Conservation (phyloP, 1,139 yeast species). For the Lodderomyces elongisporus region DNA sequence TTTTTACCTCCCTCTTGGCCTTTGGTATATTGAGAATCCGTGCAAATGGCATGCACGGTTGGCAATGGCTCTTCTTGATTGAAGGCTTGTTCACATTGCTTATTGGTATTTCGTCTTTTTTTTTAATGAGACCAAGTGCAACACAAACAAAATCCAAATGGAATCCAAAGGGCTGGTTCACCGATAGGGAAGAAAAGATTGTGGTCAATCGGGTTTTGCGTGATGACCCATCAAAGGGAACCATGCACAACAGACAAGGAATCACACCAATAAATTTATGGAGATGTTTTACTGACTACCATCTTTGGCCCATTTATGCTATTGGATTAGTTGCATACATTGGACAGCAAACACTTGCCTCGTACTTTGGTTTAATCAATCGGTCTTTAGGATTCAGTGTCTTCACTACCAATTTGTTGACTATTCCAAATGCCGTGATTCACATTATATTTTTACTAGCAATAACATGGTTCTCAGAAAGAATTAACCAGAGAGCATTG, state of each 20-base stretch:
- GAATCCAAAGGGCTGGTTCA: conserved; percentile 59
- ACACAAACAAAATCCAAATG: conserved; percentile 47
- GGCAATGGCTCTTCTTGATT: conserved; percentile 63
- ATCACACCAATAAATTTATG: conserved; percentile 35
- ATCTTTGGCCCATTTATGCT: conserved; percentile 55
- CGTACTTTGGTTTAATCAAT: conserved; percentile 23
- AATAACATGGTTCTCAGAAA: conserved; percentile 38
- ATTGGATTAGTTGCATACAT: conserved; percentile 46
- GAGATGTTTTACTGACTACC: conserved; percentile 45
- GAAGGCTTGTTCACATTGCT: conserved; percentile 56
- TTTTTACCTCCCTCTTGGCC: conserved; percentile 34
- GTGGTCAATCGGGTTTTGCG: conserved; percentile 58
- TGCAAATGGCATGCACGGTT: conserved; percentile 38
- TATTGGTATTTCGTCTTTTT: conserved; percentile 50
- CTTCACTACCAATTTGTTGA: conserved; percentile 48
- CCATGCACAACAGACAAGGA: conserved; percentile 62
- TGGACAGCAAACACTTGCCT: conserved; percentile 34
- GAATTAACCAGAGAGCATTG: conserved; percentile 31
- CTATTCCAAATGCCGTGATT: conserved; percentile 38
- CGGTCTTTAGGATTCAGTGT: conserved; percentile 52
- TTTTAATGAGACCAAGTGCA: conserved; percentile 57
- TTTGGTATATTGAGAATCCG: conserved; percentile 27
- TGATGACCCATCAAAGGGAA: conserved; percentile 68
- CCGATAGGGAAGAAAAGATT: conserved; percentile 56
- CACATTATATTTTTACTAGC: conserved; percentile 26